Percentiles rank a stretch among this genome's conserved stretches.
These are phyloP conservation scores for Claviceps humidiphila DNA, from an alignment of 2,329 filamentous ascomycete genomes.

Conservation along the genomic window DNA sequence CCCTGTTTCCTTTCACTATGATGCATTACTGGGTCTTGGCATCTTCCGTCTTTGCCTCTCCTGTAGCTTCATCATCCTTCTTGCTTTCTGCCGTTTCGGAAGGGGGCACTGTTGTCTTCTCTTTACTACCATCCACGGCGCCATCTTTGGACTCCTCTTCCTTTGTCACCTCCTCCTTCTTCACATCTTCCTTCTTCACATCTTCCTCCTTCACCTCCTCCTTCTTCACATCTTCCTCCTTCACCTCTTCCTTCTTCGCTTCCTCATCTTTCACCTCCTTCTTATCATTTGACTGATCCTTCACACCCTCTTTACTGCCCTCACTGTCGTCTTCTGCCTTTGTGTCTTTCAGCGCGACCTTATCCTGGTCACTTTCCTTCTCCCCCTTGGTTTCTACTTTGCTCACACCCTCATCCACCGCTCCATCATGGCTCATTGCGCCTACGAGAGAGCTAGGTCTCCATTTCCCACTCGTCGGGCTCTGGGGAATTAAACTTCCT, in stretches of 20 bases:
- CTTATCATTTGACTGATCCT: too few species aligned
- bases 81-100: conserved; percentile 10
- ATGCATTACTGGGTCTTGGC: background rate
- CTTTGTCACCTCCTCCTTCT: conserved; percentile 10
- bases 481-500: conserved; percentile 7
- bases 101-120: conserved; percentile 3
- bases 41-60: conserved; percentile 5
- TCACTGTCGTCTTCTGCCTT: conserved; percentile 13
- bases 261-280: too few species aligned
- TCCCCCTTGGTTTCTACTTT: conserved; percentile 19
- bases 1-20: background rate
- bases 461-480: conserved; percentile 8
- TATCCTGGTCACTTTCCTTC: conserved; percentile 27
- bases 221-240: conserved; percentile 10
- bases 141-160: conserved; percentile 14
- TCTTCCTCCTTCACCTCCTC: conserved; percentile 10
- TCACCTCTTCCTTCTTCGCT: conserved; percentile 15
- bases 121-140: conserved; percentile 14
- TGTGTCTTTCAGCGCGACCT: conserved; percentile 17
- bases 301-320: conserved; percentile 7
- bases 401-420: conserved; percentile 17
- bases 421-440: conserved; percentile 15
- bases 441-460: conserved; percentile 5
- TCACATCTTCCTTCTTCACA: conserved; percentile 10
- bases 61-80: conserved; percentile 7